Evolutionary conservation across 192 early-diverging fungal genomes (phyloP).

Genomic region (Umbelopsis sp.): DNA sequence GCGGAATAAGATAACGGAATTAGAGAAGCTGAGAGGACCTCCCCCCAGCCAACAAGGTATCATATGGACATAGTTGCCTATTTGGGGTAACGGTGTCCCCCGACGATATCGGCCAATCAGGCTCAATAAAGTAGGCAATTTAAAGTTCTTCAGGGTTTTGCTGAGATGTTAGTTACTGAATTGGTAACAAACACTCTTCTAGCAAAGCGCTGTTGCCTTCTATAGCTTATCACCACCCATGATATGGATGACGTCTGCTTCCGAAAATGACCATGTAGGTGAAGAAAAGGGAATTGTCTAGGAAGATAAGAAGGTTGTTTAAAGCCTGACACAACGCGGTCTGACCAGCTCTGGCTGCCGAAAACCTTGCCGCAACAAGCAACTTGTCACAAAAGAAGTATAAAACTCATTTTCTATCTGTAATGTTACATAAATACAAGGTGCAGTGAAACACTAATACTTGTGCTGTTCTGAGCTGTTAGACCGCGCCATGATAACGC

Average conservation of each 20-base stretch:
- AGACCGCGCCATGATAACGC: background rate
- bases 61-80: slow-evolving; percentile 7
- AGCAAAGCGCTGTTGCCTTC: background rate
- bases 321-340: background rate
- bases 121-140: background rate
- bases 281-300: background rate
- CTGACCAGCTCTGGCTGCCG: background rate
- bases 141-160: slow-evolving; percentile 6
- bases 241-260: background rate
- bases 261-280: background rate
- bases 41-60: background rate
- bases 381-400: slow-evolving; percentile 1
- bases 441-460: background rate
- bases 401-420: background rate
- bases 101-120: background rate
- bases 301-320: background rate
- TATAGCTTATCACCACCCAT: background rate
- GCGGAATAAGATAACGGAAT: slow-evolving; percentile 18
- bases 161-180: background rate
- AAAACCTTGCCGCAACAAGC: background rate
- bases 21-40: background rate
- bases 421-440: background rate
- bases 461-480: background rate
- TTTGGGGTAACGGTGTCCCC: background rate
- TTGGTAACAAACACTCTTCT: slow-evolving; percentile 1